Evolutionary conservation across 2,329 filamentous ascomycete genomes (phyloP).

Genomic region (Fusarium decemcellulare): DNA sequence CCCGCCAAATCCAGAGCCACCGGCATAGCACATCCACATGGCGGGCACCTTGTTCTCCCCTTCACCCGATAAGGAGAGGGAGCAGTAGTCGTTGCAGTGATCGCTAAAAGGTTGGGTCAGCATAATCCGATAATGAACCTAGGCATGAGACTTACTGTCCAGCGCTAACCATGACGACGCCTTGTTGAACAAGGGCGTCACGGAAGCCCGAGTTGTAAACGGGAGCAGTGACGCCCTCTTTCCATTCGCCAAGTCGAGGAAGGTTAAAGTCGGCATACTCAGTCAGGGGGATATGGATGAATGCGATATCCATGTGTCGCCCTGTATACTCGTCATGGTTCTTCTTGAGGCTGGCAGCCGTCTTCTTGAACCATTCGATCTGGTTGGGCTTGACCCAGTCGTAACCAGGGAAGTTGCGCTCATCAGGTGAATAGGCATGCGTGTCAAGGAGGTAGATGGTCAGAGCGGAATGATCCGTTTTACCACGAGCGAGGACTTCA

Average conservation of each 20-base stretch:
- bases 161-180: constrained; percentile 88
- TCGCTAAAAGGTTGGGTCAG: constrained; percentile 69
- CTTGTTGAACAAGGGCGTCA: constrained; percentile 88
- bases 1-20: constrained; percentile 91
- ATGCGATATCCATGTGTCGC: constrained; percentile 95
- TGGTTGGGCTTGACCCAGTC: constrained; percentile 97
- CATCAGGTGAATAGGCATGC: constrained; percentile 91
- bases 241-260: constrained; percentile 77
- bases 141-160: constrained; percentile 78
- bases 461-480: constrained; percentile 87
- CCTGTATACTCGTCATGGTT: constrained; percentile 89
- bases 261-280: constrained; percentile 81
- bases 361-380: constrained; percentile 93
- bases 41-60: constrained; percentile 70
- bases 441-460: constrained; percentile 97
- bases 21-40: constrained; percentile 98
- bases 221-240: constrained; percentile 89
- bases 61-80: constrained; percentile 68
- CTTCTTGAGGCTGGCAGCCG: constrained; percentile 80
- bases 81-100: constrained; percentile 97
- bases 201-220: constrained; percentile 93
- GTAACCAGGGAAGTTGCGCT: constrained; percentile 90
- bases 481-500: constrained; percentile 86
- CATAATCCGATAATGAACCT: no score
- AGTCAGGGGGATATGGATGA: constrained; percentile 96